Percentiles rank a stretch among this genome's conserved stretches.
Evolutionary conservation across 192 early-diverging fungal genomes (phyloP).

Genomic region (Haplosporangium gracile): DNA sequence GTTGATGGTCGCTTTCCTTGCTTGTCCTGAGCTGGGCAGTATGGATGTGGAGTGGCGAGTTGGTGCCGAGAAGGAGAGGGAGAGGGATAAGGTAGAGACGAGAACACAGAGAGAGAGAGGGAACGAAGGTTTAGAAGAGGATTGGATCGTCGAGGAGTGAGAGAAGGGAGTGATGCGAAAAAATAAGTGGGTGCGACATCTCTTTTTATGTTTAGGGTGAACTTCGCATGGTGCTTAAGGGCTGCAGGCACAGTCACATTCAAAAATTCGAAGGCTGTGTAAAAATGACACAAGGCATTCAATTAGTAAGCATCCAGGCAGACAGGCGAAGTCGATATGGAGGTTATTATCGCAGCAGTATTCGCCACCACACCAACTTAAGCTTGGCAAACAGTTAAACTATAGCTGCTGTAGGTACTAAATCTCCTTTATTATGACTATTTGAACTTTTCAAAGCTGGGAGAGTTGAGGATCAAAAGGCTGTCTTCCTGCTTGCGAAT

Average conservation of each 20-base stretch:
- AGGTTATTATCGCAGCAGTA: not conserved
- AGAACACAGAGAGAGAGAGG: not conserved
- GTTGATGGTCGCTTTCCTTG: not conserved
- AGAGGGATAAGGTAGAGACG: not conserved
- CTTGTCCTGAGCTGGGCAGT: not conserved
- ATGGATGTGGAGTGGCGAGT: not conserved
- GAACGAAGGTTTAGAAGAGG: not conserved
- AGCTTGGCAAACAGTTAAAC: not conserved
- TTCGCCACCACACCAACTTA: not conserved
- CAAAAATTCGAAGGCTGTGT: not conserved
- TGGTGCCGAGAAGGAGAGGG: not conserved
- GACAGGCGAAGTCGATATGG: not conserved
- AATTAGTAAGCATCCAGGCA: not conserved
- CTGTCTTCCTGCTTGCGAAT: constrained; percentile 82
- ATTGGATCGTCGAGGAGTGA: too few species aligned
- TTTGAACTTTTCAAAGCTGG: constrained; percentile 72
- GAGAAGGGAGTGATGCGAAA: not conserved
- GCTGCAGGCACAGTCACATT: constrained; percentile 14
- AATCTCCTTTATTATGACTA: constrained; percentile 7
- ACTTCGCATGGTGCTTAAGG: not conserved
- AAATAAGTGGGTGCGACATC: not conserved
- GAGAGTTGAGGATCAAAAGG: constrained; percentile 80
- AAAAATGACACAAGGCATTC: too few species aligned
- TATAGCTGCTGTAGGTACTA: not conserved
- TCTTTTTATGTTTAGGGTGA: not conserved